Base-by-base conservation (phyloP, 2,329 filamentous ascomycete genomes). In the Helminthosporium solani region DNA sequence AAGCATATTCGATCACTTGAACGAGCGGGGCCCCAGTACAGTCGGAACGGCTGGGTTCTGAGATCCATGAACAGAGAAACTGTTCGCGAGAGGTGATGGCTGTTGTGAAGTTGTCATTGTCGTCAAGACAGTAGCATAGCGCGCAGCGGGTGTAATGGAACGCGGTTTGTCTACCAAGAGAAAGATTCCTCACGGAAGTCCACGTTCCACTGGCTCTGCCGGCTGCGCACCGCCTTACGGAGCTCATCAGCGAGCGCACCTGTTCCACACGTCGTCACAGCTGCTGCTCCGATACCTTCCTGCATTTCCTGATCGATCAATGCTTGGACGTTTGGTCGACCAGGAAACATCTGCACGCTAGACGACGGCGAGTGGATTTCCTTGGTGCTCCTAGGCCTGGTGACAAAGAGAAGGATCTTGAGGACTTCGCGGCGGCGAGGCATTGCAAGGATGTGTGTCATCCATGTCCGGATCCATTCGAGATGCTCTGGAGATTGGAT, bases 391-490 rank as follows among this genome's bases (percentile, higher is more conserved):
- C 88, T 85, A 1, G 92, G 92, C 43, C 90, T 80, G 4, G 94
- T 97, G 57, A 97, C 85, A 72, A 95, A 97, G 38, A 97, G 81
- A 59, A 92, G 83, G 60, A 97, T 88, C 57, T 84, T 86, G 35
- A 99, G 80, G 23, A 96, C 79, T 40, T 96, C 89, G 47, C 88
- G 83, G 43, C 91, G 85, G 57, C 84, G 81, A 11, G 89, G 87
- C 79, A 96, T 86, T 45, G 80, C 80, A 25, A 97, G 78, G 43
- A 97, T 89, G 61, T 85, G 79, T 3, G 86, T 90, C 87, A 91
- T 90, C 86, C 88, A 97, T 4, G 89, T 88, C 7, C 89, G 83
- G 48, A 95, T 88, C 92, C 94, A 97, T 69, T 96, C 90, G 7
- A 97, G 80, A 46, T 92, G 85, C 62, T 96, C 87, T 30, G 87